Conservation (phyloP, 2,329 filamentous ascomycete species). For the Acrodontium crateriforme region DNA sequence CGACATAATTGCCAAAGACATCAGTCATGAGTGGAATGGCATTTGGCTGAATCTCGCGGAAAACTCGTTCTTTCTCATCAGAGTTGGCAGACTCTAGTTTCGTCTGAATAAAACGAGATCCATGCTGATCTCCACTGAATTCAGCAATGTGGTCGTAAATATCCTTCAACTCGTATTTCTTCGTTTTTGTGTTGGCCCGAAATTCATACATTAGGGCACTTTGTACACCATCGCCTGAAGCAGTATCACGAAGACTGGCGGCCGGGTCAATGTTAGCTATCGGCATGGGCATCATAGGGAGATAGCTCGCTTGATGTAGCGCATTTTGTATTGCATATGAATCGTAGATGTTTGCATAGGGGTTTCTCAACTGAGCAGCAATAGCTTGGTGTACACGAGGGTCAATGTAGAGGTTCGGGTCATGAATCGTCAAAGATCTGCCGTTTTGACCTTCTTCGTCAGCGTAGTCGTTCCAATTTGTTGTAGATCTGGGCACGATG, state of each 20-base stretch:
- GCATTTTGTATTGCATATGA: slow-evolving; percentile 24
- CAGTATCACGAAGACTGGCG: slow-evolving; percentile 39
- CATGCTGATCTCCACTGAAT: slow-evolving; percentile 90
- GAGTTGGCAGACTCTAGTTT: slow-evolving; percentile 88
- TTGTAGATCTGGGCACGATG: background rate
- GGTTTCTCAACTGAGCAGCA: slow-evolving; percentile 23
- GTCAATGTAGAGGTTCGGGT: slow-evolving; percentile 25
- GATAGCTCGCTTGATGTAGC: slow-evolving; percentile 22
- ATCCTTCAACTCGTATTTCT: slow-evolving; percentile 71
- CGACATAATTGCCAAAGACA: slow-evolving; percentile 95
- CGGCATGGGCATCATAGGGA: slow-evolving; percentile 22
- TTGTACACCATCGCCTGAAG: slow-evolving; percentile 47
- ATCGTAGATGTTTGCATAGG: slow-evolving; percentile 19
- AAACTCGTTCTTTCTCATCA: slow-evolving; percentile 86
- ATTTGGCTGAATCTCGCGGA: slow-evolving; percentile 74
- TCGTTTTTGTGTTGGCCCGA: slow-evolving; percentile 56
- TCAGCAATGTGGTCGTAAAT: slow-evolving; percentile 82
- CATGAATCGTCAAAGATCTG: slow-evolving; percentile 22
- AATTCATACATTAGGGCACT: slow-evolving; percentile 71
- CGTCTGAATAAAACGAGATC: slow-evolving; percentile 87
- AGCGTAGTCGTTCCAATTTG: slow-evolving; percentile 2
- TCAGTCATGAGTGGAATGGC: slow-evolving; percentile 84
- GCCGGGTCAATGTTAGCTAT: slow-evolving; percentile 25
- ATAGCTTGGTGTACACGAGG: slow-evolving; percentile 24
- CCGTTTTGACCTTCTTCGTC: slow-evolving; percentile 25